A percentile compares a stretch with the other conserved stretches of the same genome.
These are phyloP conservation scores for Xanthoconium stramineum DNA, from an alignment of 768 basidiomycete genomes.

Conservation along the genomic window DNA sequence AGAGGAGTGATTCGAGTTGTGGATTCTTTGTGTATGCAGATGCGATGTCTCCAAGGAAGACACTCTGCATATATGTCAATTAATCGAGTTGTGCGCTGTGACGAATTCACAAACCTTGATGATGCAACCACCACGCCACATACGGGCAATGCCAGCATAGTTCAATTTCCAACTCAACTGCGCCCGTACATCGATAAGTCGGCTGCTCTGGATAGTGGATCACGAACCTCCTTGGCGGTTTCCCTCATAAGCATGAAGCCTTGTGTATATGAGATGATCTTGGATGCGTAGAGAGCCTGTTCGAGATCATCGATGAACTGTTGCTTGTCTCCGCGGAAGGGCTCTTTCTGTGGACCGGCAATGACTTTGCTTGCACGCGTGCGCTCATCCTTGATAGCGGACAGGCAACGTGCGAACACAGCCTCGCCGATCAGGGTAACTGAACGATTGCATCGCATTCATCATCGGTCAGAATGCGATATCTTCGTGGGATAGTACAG, in stretches of 20 bases:
- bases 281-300: constrained; percentile 98
- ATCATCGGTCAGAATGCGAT: constrained; percentile 7
- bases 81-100: constrained; percentile 7
- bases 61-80: constrained; percentile 45
- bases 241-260: constrained; percentile 99
- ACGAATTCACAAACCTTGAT: constrained; percentile 65
- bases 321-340: constrained; percentile 96
- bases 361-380: constrained; percentile 88
- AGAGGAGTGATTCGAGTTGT: constrained; percentile 86
- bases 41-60: constrained; percentile 93
- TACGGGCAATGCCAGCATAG: constrained; percentile 95
- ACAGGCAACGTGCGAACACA: constrained; percentile 97
- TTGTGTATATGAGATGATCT: constrained; percentile 99
- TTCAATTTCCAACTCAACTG: constrained; percentile 88
- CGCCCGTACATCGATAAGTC: constrained; percentile 2
- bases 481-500: constrained; percentile 10
- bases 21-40: constrained; percentile 83
- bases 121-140: constrained; percentile 99
- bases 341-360: constrained; percentile 85
- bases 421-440: constrained; percentile 99
- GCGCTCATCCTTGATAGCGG: constrained; percentile 96
- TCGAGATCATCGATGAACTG: constrained; percentile 99
- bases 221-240: constrained; percentile 83
- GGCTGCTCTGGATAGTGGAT: background rate
- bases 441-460: constrained; percentile 28